Evolutionary conservation across 1,284 basidiomycete genomes (phyloP).

Genomic region (Meira nashicola): DNA sequence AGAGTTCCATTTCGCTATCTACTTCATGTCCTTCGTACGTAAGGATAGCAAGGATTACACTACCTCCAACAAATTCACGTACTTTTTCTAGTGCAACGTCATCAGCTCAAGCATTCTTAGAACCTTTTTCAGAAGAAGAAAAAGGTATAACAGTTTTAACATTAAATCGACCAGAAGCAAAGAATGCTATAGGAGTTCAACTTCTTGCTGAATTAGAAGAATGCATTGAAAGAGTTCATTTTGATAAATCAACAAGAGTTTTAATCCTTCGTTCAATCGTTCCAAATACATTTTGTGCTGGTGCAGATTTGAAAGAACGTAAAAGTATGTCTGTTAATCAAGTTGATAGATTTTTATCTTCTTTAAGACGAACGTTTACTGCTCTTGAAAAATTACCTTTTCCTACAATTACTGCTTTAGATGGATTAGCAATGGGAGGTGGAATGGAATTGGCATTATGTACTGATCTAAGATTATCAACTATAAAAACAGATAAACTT

Average conservation of each 20-base stretch:
- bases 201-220: slow-evolving; percentile 67
- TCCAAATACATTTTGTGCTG: slow-evolving; percentile 63
- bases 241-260: slow-evolving; percentile 19
- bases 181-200: slow-evolving; percentile 78
- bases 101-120: slow-evolving; percentile 1
- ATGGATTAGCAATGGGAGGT: slow-evolving; percentile 86
- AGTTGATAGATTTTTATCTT: slow-evolving; percentile 72
- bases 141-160: slow-evolving; percentile 53
- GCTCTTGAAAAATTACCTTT: slow-evolving; percentile 74
- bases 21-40: not conserved
- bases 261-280: slow-evolving; percentile 30
- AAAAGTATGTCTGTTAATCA: slow-evolving; percentile 63
- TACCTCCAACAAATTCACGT: not conserved
- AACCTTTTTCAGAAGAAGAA: not conserved
- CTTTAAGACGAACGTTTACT: slow-evolving; percentile 68
- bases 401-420: slow-evolving; percentile 85
- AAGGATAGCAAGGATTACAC: not conserved
- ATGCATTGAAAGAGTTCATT: slow-evolving; percentile 59
- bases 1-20: not conserved
- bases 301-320: slow-evolving; percentile 82
- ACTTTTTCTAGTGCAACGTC: not conserved
- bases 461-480: slow-evolving; percentile 80
- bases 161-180: slow-evolving; percentile 75
- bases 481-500: slow-evolving; percentile 66
- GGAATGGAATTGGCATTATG: slow-evolving; percentile 80